Percentiles rank a stretch among this genome's conserved stretches.
phyloP scores from a whole-genome alignment of 371 early-diverging fungal genomes.

The Rhizopus arrhizus region DNA sequence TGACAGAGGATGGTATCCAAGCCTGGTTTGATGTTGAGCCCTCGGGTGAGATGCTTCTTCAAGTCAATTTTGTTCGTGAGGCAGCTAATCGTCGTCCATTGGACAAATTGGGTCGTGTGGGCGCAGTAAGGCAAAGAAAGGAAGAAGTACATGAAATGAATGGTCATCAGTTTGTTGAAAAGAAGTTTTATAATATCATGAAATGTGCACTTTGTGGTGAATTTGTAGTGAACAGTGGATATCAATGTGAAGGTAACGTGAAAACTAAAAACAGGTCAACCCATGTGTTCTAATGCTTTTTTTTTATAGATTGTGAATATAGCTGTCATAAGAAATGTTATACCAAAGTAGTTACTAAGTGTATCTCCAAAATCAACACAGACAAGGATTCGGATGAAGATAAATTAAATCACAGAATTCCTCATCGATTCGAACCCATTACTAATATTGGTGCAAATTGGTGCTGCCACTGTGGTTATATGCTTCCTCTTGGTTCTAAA shows the following conservation, averaged over 20 bases:
- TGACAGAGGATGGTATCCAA: constrained; percentile 66
- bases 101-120: constrained; percentile 81
- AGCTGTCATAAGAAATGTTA: constrained; percentile 94
- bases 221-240: constrained; percentile 85
- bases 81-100: constrained; percentile 61
- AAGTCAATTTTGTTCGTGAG: constrained; percentile 72
- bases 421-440: constrained; percentile 89
- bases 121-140: constrained; percentile 85
- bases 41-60: constrained; percentile 80
- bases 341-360: constrained; percentile 84
- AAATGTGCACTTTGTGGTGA: constrained; percentile 94
- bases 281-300: background rate
- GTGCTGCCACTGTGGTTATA: constrained; percentile 98
- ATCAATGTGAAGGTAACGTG: constrained; percentile 85
- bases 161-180: constrained; percentile 89
- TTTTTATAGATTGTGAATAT: constrained; percentile 81
- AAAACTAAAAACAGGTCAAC: background rate
- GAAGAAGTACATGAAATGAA: constrained; percentile 82
- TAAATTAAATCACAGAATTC: constrained; percentile 86
- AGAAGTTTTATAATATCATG: constrained; percentile 91
- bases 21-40: constrained; percentile 93
- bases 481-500: constrained; percentile 84
- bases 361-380: constrained; percentile 73
- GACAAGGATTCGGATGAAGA: constrained; percentile 70
- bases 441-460: constrained; percentile 84